Evolutionary conservation across 1,284 basidiomycete genomes (phyloP), one percentile per base, ranked within the genome.

Genomic region (Neonothopanus nambi): DNA sequence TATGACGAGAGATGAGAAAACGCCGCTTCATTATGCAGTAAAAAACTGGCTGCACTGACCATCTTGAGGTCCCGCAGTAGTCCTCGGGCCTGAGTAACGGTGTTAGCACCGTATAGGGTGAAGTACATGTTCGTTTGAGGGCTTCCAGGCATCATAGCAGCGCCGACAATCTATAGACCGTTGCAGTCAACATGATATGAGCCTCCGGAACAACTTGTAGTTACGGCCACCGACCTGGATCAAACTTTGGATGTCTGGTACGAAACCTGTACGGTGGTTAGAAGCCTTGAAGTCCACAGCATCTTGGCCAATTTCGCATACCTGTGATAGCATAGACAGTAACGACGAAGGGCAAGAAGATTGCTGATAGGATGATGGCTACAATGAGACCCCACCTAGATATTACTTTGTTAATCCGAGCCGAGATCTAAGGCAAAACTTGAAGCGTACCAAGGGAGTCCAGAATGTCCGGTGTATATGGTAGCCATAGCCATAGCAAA

Each of bases 51-150:
- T 41, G 33, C 17, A 63, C 70, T n/a, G 28, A 68, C 71, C 65
- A 79, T 74, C 65, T 81, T 80, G 36, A 81, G 66, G 61, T 81
- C 78, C 40, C 73, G 69, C 51, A 78, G 67, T 47, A 80, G 59
- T 6, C 66, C 67, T 51, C 68, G 65, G n/a, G 72, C 70, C 59
- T 75, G 75, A 23, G 72, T 69, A 36, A 79, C 70, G 11, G 76
- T 75, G 60, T 78, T 76, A 18, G n/a, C 13, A 7, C 77, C 74
- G 57, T 79, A 79, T n/a, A 80, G 67, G 3, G 75, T 76, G 59
- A 77, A 78, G 61, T 78, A 81, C 77, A 80, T 79, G 65, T 79
- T 79, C 6, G 72, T 67, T 45, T 71, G 68, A 9, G 73, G 72
- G 53, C 65, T 70, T 17, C 74, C 73, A 1, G 74, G 73, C 37